Conservation (phyloP, 495 filamentous ascomycete species). For the Daldinia concentrica region DNA sequence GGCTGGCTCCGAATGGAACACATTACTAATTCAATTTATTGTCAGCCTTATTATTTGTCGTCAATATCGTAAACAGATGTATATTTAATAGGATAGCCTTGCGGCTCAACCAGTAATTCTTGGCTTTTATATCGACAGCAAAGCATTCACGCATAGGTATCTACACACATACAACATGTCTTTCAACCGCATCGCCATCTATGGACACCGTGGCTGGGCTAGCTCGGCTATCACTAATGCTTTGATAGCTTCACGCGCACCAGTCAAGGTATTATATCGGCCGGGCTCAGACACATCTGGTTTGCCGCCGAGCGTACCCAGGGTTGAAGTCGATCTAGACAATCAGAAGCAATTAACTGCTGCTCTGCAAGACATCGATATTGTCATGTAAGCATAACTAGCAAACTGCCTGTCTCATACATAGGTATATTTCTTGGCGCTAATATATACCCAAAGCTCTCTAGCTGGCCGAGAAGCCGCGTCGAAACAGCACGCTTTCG, state of each 20-base stretch:
- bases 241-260: conserved; percentile 32
- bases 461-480: conserved; percentile 37
- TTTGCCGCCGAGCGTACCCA: conserved; percentile 30
- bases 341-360: conserved; percentile 25
- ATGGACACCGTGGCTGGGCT: conserved; percentile 45
- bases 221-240: conserved; percentile 38
- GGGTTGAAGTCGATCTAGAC: conserved; percentile 32
- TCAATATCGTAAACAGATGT: background rate
- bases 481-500: conserved; percentile 32
- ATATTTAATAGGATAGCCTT: background rate
- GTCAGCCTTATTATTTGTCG: background rate
- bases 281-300: conserved; percentile 38
- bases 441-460: conserved; percentile 21
- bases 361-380: conserved; percentile 36
- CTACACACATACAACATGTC: conserved; percentile 45
- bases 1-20: background rate
- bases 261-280: conserved; percentile 39
- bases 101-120: background rate
- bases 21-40: background rate
- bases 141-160: background rate
- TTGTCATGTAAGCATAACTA: conserved; percentile 33
- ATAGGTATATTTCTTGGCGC: background rate
- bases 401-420: background rate
- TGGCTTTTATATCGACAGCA: background rate
- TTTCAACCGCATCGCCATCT: conserved; percentile 42